A percentile compares a stretch with the other conserved stretches of the same genome.
Conservation (phyloP, 148 eudicot species). For the Polygonum maritimum region DNA sequence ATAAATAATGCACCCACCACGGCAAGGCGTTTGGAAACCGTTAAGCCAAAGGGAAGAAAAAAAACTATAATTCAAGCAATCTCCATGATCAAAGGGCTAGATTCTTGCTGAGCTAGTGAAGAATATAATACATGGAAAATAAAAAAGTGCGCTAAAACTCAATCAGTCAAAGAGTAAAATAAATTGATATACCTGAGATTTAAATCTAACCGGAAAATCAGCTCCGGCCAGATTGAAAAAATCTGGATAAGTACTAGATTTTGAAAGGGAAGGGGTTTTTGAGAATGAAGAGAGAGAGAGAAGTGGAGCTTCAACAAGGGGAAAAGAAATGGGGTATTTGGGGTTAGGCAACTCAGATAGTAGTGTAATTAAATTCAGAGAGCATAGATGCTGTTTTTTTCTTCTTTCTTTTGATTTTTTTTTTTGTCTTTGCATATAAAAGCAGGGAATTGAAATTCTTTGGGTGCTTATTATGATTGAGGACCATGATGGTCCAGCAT, state of each 20-base stretch:
- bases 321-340: neutral
- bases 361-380: neutral
- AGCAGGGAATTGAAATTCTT: neutral
- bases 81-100: slow-evolving; percentile 3
- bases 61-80: neutral
- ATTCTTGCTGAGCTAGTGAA: slow-evolving; percentile 4
- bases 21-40: neutral
- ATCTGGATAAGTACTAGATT: neutral
- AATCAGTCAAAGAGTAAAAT: neutral
- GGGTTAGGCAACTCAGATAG: neutral
- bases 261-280: neutral
- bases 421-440: neutral
- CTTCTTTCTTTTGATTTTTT: neutral
- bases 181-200: neutral
- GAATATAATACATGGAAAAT: neutral
- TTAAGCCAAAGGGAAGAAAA: neutral
- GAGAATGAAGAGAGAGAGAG: neutral
- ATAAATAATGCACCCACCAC: neutral
- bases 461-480: neutral
- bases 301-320: neutral
- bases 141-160: neutral
- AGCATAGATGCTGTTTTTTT: neutral
- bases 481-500: neutral
- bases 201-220: neutral
- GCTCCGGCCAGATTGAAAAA: neutral